phyloP scores from a whole-genome alignment of 179 eudicot species.

The Camellia oleifera region DNA sequence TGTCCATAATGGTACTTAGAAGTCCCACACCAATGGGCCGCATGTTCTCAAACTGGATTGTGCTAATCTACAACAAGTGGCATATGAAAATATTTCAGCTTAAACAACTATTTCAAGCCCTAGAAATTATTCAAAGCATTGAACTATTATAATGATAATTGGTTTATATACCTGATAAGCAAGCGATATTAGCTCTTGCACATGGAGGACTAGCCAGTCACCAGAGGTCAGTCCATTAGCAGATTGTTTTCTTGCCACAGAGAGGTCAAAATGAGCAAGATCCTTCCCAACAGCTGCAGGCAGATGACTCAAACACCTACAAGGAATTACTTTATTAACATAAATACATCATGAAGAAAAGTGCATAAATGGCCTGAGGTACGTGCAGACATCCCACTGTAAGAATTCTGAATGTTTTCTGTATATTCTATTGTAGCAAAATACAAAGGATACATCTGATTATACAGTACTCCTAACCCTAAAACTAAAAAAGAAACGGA shows the following conservation, averaged over 20 bases:
- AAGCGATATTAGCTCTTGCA: conserved; percentile 91
- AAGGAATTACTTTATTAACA: not conserved
- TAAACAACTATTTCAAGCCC: conserved; percentile 19
- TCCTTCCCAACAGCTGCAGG: conserved; percentile 86
- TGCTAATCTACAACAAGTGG: conserved; percentile 69
- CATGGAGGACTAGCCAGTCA: conserved; percentile 90
- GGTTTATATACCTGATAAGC: conserved; percentile 79
- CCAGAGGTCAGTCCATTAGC: conserved; percentile 43
- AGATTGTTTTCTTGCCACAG: conserved; percentile 64
- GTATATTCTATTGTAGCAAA: too few relatives aligned
- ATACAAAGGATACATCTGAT: too few relatives aligned
- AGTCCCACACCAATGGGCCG: conserved; percentile 89
- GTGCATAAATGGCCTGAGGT: not conserved
- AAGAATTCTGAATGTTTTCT: too few relatives aligned
- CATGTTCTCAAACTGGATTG: conserved; percentile 94
- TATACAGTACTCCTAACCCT: too few relatives aligned
- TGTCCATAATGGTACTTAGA: conserved; percentile 82
- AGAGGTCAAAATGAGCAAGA: conserved; percentile 86
- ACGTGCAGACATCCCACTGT: too few relatives aligned
- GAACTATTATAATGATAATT: not conserved
- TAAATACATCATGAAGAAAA: not conserved
- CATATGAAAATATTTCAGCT: conserved; percentile 14
- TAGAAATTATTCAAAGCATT: conserved; percentile 17
- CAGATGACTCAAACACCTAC: conserved; percentile 89
- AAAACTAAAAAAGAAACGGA: too few relatives aligned